A percentile compares a stretch with the other conserved stretches of the same genome.
Conservation (phyloP, 1,284 basidiomycete species). For the Ceratobasidium theobromae region DNA sequence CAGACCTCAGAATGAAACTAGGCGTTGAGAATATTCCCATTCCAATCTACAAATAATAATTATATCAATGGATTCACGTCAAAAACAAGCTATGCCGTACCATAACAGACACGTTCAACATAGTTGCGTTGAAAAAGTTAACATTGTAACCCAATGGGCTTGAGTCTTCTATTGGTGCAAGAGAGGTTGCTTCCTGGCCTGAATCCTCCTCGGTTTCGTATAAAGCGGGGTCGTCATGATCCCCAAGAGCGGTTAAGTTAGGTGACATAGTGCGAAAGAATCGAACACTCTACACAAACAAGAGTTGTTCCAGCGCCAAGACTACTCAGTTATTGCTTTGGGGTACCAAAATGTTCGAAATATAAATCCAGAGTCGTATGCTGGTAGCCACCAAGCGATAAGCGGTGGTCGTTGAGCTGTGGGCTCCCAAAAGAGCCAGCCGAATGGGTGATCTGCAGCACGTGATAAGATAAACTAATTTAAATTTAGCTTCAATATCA, state of each 20-base stretch:
- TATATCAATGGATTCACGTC: no score
- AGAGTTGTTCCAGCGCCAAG: no score
- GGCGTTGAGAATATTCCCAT: slow-evolving; percentile 29
- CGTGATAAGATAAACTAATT: no score
- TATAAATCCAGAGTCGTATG: no score
- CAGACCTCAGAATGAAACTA: slow-evolving; percentile 44
- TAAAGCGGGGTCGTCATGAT: neutral
- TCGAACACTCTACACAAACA: no score
- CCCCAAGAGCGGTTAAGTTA: neutral
- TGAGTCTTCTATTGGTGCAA: neutral
- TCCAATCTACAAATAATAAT: slow-evolving; percentile 15
- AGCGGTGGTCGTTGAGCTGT: neutral
- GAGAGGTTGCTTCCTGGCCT: neutral
- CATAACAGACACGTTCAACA: slow-evolving; percentile 19
- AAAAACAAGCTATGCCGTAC: neutral
- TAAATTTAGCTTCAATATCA: no score
- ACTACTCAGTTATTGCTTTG: no score
- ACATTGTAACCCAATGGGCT: slow-evolving; percentile 21
- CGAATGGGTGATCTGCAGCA: neutral
- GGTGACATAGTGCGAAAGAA: no score
- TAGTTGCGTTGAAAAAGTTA: slow-evolving; percentile 12
- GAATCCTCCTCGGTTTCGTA: neutral
- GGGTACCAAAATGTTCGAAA: no score
- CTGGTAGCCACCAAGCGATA: neutral
- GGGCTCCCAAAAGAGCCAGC: neutral